A percentile compares a stretch with the other conserved stretches of the same genome.
Evolutionary conservation across 2,329 filamentous ascomycete genomes (phyloP).

Genomic region (Stachybotrys chlorohalonatus): DNA sequence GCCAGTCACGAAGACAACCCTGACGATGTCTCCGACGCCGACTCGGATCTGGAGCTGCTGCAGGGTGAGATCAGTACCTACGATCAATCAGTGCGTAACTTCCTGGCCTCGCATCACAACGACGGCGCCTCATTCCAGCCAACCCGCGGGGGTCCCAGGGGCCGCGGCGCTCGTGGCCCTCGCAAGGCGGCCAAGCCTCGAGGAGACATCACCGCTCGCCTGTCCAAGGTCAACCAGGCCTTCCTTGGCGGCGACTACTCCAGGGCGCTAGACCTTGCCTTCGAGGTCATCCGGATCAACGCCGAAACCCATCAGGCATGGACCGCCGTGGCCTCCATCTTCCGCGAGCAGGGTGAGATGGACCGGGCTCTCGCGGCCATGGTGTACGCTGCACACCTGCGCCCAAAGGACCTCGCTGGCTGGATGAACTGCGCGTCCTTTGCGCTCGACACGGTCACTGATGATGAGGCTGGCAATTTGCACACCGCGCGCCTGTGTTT

Average conservation of each 20-base stretch:
- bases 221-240: conserved; percentile 58
- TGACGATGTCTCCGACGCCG: conserved; percentile 27
- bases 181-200: conserved; percentile 58
- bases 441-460: conserved; percentile 39
- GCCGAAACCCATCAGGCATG: conserved; percentile 58
- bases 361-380: conserved; percentile 50
- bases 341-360: conserved; percentile 48
- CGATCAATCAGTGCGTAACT: conserved; percentile 31
- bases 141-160: conserved; percentile 11
- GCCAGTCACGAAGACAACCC: background rate
- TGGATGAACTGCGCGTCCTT: conserved; percentile 53
- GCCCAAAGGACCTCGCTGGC: conserved; percentile 48
- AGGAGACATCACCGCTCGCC: conserved; percentile 59
- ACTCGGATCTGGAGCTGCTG: conserved; percentile 35
- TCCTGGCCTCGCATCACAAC: conserved; percentile 27
- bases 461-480: conserved; percentile 38
- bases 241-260: conserved; percentile 56
- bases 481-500: conserved; percentile 50
- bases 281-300: conserved; percentile 59
- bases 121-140: conserved; percentile 9
- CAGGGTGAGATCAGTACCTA: conserved; percentile 33
- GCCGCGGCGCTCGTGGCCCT: conserved; percentile 31
- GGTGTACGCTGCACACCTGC: conserved; percentile 53
- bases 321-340: conserved; percentile 52
- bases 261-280: conserved; percentile 47